These are phyloP conservation scores for Ensete glaucum DNA, from an alignment of 176 grass and related monocot species.

Conservation along the genomic window DNA sequence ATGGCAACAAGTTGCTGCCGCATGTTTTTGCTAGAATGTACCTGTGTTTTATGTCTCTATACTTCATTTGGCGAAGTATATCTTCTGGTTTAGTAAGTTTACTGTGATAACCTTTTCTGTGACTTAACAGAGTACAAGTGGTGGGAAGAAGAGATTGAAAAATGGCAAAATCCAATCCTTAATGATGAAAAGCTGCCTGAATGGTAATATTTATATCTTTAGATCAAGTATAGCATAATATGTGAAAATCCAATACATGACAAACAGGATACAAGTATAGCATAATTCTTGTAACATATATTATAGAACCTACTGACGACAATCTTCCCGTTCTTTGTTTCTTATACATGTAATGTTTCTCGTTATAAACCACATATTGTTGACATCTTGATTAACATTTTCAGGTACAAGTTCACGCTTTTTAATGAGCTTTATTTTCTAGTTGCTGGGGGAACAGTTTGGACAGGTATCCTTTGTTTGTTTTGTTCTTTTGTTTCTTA, in stretches of 20 bases:
- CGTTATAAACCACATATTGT: background rate
- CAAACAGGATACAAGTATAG: too few relatives aligned
- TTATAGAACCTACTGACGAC: background rate
- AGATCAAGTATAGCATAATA: too few relatives aligned
- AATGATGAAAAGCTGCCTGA: slow-evolving; percentile 72
- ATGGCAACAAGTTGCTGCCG: background rate
- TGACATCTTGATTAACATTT: slow-evolving; percentile 15
- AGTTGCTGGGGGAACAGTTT: slow-evolving; percentile 88
- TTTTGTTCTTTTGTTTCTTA: slow-evolving; percentile 2
- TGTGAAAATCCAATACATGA: too few relatives aligned
- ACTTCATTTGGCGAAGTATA: slow-evolving; percentile 6
- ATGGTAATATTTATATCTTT: slow-evolving; percentile 40
- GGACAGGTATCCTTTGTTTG: slow-evolving; percentile 60
- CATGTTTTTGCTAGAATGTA: background rate
- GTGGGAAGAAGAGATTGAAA: slow-evolving; percentile 92
- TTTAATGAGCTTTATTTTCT: slow-evolving; percentile 97
- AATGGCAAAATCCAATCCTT: slow-evolving; percentile 80
- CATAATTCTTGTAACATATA: too few relatives aligned
- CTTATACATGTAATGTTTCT: background rate
- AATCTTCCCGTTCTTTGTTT: slow-evolving; percentile 1
- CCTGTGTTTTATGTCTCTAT: background rate
- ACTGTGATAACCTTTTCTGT: slow-evolving; percentile 17
- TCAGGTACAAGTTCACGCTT: slow-evolving; percentile 93
- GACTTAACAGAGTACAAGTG: slow-evolving; percentile 65
- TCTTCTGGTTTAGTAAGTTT: slow-evolving; percentile 19